Evolutionary conservation across 352 stramenopile genomes (phyloP), one percentile per base, ranked within the genome.

Genomic region (Halophytophthora batemanensis): DNA sequence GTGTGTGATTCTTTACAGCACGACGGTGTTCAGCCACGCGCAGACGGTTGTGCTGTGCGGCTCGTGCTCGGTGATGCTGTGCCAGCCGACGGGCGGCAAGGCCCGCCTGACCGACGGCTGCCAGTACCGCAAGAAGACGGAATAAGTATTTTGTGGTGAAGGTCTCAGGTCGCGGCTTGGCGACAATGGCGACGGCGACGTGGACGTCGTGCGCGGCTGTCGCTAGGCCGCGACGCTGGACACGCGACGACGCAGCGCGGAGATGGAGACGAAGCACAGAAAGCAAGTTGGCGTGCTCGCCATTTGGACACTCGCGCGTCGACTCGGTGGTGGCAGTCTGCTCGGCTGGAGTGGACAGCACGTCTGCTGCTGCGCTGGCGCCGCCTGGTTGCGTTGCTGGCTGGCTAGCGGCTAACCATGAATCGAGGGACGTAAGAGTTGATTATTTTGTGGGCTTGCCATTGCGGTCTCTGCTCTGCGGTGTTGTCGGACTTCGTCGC

Each of bases 121-220:
- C 92, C 97, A 96, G 67, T 99, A 98, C 95, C 90, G 97, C 85
- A 98, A 98, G 87, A 99, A 99, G 86, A 96, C 97, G 59, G 96
- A 99, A 75, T 98, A 98, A 97, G 66, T 67, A 61, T 61, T 68
- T 61, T 44, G 45, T 67, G 43, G 42, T 57, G 48, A 33, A 47
- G 45, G 44, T 39, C 53, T 47, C 40, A 56, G 54, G 45, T 53
- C 34, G 28, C 45, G 39, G 36, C 44, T 36, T 17, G 11, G 25
- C 25, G 25, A 31, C 8, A 8, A 31, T 8, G 25, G 25, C 25
- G 25, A 8, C 25, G 25, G 25, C 25, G 25, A 31, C 25, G 25
- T 31, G 4, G 25, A 31, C 25, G 25, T 31, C 25, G 25, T 31
- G 25, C 25, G 34, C 28, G 21, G 11, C 22, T n/a, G 42, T 28